Evolutionary conservation across 202 grass and related monocot species (phyloP).

Genomic region (Eragrostis tef): DNA sequence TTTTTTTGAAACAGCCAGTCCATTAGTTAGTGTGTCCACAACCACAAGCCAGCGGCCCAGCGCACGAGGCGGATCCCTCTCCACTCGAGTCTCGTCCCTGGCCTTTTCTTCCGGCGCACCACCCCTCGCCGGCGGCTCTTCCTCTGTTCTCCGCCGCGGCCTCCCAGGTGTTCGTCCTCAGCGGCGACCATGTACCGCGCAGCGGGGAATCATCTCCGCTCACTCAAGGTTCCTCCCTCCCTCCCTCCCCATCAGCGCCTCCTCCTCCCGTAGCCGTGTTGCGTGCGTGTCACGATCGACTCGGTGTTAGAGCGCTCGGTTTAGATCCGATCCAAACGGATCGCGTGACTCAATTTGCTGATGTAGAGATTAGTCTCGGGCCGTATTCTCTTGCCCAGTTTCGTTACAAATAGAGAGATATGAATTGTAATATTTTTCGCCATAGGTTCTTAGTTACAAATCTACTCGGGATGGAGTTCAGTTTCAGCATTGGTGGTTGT

Average conservation of each 20-base stretch:
- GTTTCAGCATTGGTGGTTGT: not conserved
- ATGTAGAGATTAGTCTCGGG: not conserved
- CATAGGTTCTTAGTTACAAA: not conserved
- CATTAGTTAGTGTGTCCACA: not conserved
- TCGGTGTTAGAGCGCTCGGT: not conserved
- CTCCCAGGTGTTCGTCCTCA: slow-evolving; percentile 19
- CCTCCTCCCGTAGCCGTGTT: not conserved
- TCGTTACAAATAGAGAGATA: not conserved
- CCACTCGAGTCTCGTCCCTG: too few species aligned
- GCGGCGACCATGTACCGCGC: slow-evolving; percentile 57
- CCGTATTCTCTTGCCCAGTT: not conserved
- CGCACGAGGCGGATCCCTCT: slow-evolving; percentile 24
- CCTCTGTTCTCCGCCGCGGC: slow-evolving; percentile 18
- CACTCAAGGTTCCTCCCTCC: slow-evolving; percentile 51
- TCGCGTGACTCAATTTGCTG: not conserved
- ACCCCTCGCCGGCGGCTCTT: slow-evolving; percentile 27
- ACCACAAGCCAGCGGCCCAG: slow-evolving; percentile 10
- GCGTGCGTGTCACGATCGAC: slow-evolving; percentile 16
- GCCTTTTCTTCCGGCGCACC: slow-evolving; percentile 15
- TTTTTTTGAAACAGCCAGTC: too few species aligned
- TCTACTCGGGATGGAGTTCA: not conserved
- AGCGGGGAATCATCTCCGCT: slow-evolving; percentile 49
- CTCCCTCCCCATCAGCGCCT: not conserved
- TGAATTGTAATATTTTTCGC: not conserved
- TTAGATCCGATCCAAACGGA: slow-evolving; percentile 32